Evolutionary conservation across 2,329 filamentous ascomycete species (phyloP), one percentile per base, ranked within the genome.

Genomic region (Tolypocladium ovalisporum): DNA sequence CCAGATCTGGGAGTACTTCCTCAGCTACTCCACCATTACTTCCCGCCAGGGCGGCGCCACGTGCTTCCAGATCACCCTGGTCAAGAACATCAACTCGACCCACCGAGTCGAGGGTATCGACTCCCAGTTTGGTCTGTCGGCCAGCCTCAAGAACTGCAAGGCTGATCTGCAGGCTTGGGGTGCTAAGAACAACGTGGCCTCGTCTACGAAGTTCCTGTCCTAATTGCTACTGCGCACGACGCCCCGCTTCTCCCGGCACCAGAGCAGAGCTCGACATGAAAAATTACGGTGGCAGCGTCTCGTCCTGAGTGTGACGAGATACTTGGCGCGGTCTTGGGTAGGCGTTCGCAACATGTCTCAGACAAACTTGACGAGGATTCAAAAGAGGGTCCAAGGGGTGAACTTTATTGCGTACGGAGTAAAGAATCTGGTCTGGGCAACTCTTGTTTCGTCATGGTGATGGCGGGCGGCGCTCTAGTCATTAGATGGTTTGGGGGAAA

Each of bases 11-110:
- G 90, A 95, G 71, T 92, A 85, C 78, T 96, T 96, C 84, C 82
- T 96, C 61, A 89, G 89, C 64, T 92, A 85, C 73, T 90, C 88
- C 35, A 90, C 87, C 72, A 96, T 96, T 71, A 82, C 84, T 72
- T 90, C 90, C 51, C 86, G 91, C 70, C 90, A 96, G 76, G 90
- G 91, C 65, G 80, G 81, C 67, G 90, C 90, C 55, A 92, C 89
- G 47, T 95, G 90, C 81, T 96, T 85, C 79, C 90, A 96, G 78
- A 89, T 96, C 70, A 86, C 85, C 36, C 76, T 92, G 61, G 88
- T 94, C 74, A 96, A 96, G 86, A 96, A 96, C 78, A 81, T 95
- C 75, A 96, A 96, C 80, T 87, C 88, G 51, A 90, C 86, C 37
- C 90, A 96, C 78, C 87, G 90, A 66, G 76, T 93, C 62, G 85